These are phyloP conservation scores for Inga laurina DNA, from an alignment of 306 rosid genomes.

Conservation along the genomic window DNA sequence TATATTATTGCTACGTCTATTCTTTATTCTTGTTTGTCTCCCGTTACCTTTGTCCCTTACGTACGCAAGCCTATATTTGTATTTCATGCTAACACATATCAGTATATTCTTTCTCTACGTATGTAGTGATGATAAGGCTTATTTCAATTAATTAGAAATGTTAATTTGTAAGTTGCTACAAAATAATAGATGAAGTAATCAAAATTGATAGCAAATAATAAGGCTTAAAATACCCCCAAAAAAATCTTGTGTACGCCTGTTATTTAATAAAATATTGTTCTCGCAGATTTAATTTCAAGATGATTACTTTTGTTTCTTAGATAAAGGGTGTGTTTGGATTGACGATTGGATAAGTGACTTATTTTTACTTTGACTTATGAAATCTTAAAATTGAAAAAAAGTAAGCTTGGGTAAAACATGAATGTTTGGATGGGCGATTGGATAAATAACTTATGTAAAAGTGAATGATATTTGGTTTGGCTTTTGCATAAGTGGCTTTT, in stretches of 20 bases:
- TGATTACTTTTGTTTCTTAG: neutral
- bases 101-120: neutral
- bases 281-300: neutral
- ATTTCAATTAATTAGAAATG: neutral
- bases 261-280: neutral
- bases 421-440: too few species aligned
- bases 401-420: too few species aligned
- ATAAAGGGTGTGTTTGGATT: neutral
- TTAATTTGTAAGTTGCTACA: neutral
- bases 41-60: conserved; percentile 19
- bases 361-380: too few species aligned
- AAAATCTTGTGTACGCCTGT: neutral
- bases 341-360: too few species aligned
- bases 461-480: too few species aligned
- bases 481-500: too few species aligned
- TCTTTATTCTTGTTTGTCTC: conserved; percentile 31
- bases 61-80: neutral
- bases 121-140: neutral
- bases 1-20: neutral
- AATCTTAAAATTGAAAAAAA: too few species aligned
- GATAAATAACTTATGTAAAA: too few species aligned
- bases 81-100: neutral
- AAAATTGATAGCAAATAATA: neutral
- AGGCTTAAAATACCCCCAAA: neutral
- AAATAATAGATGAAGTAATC: neutral